Evolutionary conservation across 108 stramenopile species (phyloP).

Genomic region (Fragilaria crotonensis): DNA sequence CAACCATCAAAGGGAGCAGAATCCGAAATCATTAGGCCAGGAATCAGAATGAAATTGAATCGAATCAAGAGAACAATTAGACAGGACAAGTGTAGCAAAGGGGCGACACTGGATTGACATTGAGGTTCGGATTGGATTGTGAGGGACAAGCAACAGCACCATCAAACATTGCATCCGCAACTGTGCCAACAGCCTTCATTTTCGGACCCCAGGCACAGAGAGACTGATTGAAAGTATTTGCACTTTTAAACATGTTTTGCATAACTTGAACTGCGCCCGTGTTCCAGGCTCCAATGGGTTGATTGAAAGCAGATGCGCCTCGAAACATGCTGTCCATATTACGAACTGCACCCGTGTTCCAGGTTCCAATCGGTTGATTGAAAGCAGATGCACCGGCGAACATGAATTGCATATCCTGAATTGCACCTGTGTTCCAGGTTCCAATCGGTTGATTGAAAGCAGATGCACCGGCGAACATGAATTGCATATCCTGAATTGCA

Average conservation of each 20-base stretch:
- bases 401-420: constrained; percentile 6
- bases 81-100: neutral
- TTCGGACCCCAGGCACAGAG: no score
- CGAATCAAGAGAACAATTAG: neutral
- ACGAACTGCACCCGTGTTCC: neutral
- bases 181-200: neutral
- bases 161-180: neutral
- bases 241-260: no score
- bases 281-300: neutral
- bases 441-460: constrained; percentile 35
- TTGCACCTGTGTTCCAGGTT: constrained; percentile 18
- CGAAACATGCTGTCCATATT: neutral
- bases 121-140: neutral
- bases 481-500: neutral
- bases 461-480: constrained; percentile 16
- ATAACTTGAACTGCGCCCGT: neutral
- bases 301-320: constrained; percentile 4
- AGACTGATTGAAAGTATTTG: no score
- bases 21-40: no score
- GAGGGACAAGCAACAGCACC: neutral
- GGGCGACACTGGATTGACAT: neutral
- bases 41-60: no score
- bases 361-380: no score
- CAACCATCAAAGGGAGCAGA: no score
- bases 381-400: no score